These are phyloP conservation scores for Basidiobolus meristosporus DNA, from an alignment of 371 early-diverging fungal species.

Conservation along the genomic window DNA sequence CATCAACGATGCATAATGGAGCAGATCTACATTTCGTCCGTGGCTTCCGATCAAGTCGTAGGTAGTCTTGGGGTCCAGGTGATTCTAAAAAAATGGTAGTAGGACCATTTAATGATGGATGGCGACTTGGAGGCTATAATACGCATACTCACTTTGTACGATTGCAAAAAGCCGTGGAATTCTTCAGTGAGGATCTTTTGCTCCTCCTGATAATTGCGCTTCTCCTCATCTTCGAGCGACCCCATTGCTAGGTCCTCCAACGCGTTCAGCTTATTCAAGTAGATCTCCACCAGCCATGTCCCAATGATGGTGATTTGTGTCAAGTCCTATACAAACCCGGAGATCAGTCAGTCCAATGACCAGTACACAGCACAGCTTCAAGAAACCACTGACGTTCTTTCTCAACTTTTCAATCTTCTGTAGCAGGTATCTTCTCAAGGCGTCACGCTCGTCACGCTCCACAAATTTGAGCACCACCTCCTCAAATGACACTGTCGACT, in stretches of 20 bases:
- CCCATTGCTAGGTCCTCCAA: constrained; percentile 35
- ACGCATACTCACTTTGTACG: neutral
- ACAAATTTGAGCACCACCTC: constrained; percentile 71
- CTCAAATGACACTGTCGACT: constrained; percentile 64
- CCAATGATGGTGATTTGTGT: constrained; percentile 64
- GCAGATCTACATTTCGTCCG: constrained; percentile 50
- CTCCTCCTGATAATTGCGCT: constrained; percentile 6
- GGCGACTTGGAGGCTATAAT: neutral
- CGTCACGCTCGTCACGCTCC: constrained; percentile 43
- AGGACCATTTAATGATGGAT: too few species aligned
- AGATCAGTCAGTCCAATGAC: neutral
- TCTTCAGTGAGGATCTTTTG: constrained; percentile 3
- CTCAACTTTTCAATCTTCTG: constrained; percentile 37
- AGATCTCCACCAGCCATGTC: constrained; percentile 80
- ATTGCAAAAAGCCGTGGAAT: neutral
- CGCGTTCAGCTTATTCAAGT: constrained; percentile 49
- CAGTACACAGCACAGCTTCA: too few species aligned
- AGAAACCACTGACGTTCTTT: constrained; percentile 19
- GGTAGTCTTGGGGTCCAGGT: constrained; percentile 42
- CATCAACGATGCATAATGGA: constrained; percentile 57
- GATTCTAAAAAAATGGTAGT: constrained; percentile 6
- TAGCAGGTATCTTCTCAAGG: constrained; percentile 51
- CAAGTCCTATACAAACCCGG: constrained; percentile 26
- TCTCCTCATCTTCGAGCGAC: constrained; percentile 16
- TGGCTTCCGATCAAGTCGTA: constrained; percentile 68